Evolutionary conservation across 352 stramenopile genomes (phyloP).

Genomic region (Globisporangium megalacanthum): DNA sequence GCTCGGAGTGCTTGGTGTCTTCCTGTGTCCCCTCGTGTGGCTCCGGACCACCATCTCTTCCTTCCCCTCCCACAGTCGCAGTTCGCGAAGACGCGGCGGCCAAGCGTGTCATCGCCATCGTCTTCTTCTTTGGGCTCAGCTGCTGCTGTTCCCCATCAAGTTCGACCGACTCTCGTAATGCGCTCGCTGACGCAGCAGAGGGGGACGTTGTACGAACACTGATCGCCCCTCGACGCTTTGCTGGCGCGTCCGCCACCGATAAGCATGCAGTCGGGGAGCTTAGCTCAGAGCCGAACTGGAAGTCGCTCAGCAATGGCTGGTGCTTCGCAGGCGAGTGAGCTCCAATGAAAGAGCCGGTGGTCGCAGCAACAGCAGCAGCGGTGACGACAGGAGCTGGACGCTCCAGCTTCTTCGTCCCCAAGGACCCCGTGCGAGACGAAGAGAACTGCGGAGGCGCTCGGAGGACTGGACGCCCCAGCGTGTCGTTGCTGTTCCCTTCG

Average conservation of each 20-base stretch:
- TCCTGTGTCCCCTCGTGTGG: constrained; percentile 41
- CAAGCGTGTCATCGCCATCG: neutral
- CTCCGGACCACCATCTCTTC: constrained; percentile 1
- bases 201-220: constrained; percentile 6
- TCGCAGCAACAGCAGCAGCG: neutral
- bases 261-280: neutral
- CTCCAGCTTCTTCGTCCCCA: constrained; percentile 5
- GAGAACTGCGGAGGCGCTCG: constrained; percentile 10
- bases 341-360: neutral
- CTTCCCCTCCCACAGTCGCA: neutral
- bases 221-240: constrained; percentile 18
- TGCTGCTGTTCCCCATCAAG: constrained; percentile 19
- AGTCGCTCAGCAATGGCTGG: constrained; percentile 30
- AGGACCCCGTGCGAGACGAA: neutral
- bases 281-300: constrained; percentile 27
- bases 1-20: constrained; percentile 19
- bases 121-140: constrained; percentile 14
- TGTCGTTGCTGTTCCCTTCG: neutral
- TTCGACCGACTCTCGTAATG: constrained; percentile 18
- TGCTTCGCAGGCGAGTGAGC: constrained; percentile 1
- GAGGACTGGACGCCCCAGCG: constrained; percentile 2
- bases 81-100: neutral
- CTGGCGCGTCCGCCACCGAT: constrained; percentile 8
- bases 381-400: neutral
- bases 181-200: neutral